Evolutionary conservation across 179 eudicot genomes (phyloP).

Genomic region (Drosera spatulata): DNA sequence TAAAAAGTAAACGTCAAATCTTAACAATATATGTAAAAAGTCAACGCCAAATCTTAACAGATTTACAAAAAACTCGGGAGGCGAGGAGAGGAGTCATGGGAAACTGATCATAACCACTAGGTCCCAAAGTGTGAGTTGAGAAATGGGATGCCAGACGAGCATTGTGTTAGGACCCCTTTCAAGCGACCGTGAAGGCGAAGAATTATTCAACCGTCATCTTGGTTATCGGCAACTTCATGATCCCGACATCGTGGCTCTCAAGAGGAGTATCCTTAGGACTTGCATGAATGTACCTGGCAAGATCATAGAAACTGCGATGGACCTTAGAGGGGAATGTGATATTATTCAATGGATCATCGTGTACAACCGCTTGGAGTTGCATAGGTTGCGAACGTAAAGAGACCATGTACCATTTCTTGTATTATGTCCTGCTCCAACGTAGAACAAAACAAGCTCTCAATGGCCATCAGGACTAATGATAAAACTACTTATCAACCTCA

Average conservation of each 20-base stretch:
- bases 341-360: background rate
- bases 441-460: no score
- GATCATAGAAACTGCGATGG: background rate
- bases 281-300: background rate
- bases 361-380: background rate
- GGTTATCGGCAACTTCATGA: background rate
- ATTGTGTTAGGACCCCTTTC: background rate
- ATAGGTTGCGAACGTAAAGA: background rate
- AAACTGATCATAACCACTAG: background rate
- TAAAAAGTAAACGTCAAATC: background rate
- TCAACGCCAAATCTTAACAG: no score
- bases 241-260: background rate
- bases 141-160: background rate
- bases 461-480: no score
- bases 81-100: background rate
- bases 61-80: background rate
- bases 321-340: background rate
- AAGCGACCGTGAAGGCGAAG: background rate
- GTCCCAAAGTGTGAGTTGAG: background rate
- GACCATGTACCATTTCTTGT: background rate
- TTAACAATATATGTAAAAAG: no score
- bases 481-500: no score
- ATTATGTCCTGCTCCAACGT: no score
- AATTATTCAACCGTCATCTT: background rate
- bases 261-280: background rate